phyloP scores from a whole-genome alignment of 2,329 filamentous ascomycete species.

The Ustilaginoidea virens region DNA sequence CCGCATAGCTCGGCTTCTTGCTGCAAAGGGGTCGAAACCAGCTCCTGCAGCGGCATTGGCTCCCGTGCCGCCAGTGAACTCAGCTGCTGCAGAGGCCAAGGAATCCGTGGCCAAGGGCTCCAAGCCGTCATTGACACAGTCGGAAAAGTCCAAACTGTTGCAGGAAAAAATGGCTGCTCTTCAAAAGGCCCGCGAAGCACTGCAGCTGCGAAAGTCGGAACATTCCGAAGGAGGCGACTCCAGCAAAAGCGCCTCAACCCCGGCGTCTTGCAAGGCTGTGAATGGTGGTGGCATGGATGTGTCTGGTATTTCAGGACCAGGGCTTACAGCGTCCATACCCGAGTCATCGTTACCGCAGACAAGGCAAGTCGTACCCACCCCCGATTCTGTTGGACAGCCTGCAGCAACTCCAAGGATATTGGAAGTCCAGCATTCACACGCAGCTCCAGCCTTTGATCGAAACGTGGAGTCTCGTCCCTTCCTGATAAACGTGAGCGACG shows the following conservation, averaged over 20 bases:
- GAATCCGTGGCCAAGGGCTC: constrained; percentile 10
- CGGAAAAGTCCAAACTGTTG: constrained; percentile 57
- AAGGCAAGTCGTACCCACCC: constrained; percentile 3
- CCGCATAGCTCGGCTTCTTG: constrained; percentile 59
- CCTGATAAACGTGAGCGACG: constrained; percentile 75
- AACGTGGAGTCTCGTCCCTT: constrained; percentile 44
- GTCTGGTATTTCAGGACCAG: too few species aligned
- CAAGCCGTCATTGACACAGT: constrained; percentile 21
- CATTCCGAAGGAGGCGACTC: constrained; percentile 1
- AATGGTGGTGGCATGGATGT: neutral
- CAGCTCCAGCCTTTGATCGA: constrained; percentile 33
- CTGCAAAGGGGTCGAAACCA: constrained; percentile 50
- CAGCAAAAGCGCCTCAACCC: constrained; percentile 1
- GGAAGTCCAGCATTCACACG: constrained; percentile 24
- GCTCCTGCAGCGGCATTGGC: constrained; percentile 7
- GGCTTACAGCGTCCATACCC: constrained; percentile 12
- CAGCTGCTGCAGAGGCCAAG: constrained; percentile 1
- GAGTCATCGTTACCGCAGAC: constrained; percentile 20
- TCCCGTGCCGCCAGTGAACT: constrained; percentile 3
- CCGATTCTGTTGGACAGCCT: constrained; percentile 15
- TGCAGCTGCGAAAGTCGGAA: constrained; percentile 5
- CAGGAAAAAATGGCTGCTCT: constrained; percentile 68
- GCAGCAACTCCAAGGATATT: constrained; percentile 56
- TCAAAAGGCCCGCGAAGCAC: constrained; percentile 38
- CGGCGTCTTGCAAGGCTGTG: neutral